Base-by-base conservation (phyloP, 2,329 filamentous ascomycete species). In the Aspergillus sojae region DNA sequence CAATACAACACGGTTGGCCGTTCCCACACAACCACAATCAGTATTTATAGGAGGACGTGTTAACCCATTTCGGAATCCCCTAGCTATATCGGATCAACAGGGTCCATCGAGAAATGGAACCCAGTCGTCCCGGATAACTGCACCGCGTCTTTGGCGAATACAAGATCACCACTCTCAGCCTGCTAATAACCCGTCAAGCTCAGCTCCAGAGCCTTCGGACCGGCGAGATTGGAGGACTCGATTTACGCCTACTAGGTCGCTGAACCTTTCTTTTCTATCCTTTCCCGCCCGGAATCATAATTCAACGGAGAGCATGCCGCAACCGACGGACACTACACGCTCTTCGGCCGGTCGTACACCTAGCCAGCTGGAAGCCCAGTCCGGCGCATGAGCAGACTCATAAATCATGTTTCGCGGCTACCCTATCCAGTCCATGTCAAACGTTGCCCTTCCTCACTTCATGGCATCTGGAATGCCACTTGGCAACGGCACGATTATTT, bases 11-110 rank as follows among this genome's bases (percentile, higher is more conserved):
- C 70, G 74, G 41, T 62, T 64, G 26, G 68, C 74, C 65, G 60
- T 65, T 60, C 72, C 68, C 32, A 74, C 70, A 66, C 74, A 71
- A 56, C 75, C 77, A 32, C 75, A 76, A 56, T 73, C 73, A 65
- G 75, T 73, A 21, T 77, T 76, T 61, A 70, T 76, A 54, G 75
- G 73, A 59, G 70, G 71, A 58, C 72, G 75, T 41, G 12, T 55
- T 14, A 55, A 55, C 34, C 52, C 52, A 21, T 55, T 55, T 55
- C 52, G 52, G 10, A 32, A n/a, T 11, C 23, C 52, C 34, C 21
- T 55, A 26, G 32, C 36, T 39, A 14, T 39, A 21, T 26, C 52
- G 4, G 52, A 39, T 9, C 16, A 12, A 26, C 52, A 19, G n/a
- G 16, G 3, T 19, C 19, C 28, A 21, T 10, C n/a, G 5, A 19